Evolutionary conservation across 2,329 filamentous ascomycete genomes (phyloP), one percentile per base, ranked within the genome.

Genomic region (Fusarium sp.): DNA sequence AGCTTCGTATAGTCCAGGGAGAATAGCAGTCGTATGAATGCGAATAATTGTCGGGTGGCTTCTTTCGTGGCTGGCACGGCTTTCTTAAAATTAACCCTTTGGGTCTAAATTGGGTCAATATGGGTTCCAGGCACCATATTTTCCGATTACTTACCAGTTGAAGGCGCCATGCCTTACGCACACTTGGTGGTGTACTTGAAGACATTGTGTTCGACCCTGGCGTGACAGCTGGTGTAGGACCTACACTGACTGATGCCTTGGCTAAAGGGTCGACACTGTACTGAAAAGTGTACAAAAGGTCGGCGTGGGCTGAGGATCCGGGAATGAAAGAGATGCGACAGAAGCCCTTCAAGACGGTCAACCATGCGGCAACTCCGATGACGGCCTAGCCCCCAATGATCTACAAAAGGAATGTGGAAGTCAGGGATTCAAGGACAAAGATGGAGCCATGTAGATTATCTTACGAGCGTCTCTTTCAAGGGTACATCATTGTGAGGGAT

Each of bases 1-100:
- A 62, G 22, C 14, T 62, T 62, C 16, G 59, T 62, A 24, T 61
- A 61, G 40, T 46, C 58, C 27, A 61, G 12, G 3, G 58, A 61
- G 31, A 61, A 61, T 14, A 61, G 17, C 3, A 61, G 58, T 11
- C 33, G 58, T n/a, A 61, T 61, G 40, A 61, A 61, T 35, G 38
- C 27, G 14, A 61, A 61, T 24, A 49, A 46, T 42, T 61, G 44
- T 35, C 58, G 40, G 58, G 42, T n/a, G 29, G 27, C 46, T 51
- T 17, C 46, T 51, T 51, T 51, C 46, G 46, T 51, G 17, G 46
- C 46, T 51, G 46, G 46, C 9, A 51, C 17, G n/a, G 24, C 24
- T 29, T 51, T 51, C 27, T 51, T 51, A n/a, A n/a, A n/a, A n/a
- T n/a, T n/a, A 0, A 29, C 46, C n/a, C 46, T 31, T 51, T 14